phyloP scores from a whole-genome alignment of 108 stramenopile genomes.

The Conticribra guillardii region DNA sequence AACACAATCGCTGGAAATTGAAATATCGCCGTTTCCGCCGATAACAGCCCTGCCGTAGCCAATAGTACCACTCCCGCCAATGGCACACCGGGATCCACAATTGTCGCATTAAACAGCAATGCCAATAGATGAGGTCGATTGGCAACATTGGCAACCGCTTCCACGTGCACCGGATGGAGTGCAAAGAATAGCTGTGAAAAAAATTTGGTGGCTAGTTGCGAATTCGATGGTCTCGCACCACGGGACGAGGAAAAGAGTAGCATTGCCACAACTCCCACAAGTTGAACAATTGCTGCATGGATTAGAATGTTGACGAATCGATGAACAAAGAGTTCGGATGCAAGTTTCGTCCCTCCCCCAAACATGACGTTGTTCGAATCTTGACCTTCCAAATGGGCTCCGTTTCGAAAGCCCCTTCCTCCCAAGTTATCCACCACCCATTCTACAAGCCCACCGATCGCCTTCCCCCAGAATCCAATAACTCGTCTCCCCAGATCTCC shows the following conservation, averaged over 20 bases:
- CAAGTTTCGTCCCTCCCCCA: background rate
- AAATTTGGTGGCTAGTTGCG: constrained; percentile 21
- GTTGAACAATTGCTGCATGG: constrained; percentile 64
- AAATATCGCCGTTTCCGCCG: constrained; percentile 78
- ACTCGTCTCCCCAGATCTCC: constrained; percentile 12
- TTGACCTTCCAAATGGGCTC: too few species aligned
- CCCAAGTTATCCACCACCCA: constrained; percentile 1
- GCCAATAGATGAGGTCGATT: constrained; percentile 86
- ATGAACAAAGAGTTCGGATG: constrained; percentile 61
- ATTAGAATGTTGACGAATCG: constrained; percentile 73
- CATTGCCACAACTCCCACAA: constrained; percentile 58
- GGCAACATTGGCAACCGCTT: constrained; percentile 84
- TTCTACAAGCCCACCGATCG: background rate
- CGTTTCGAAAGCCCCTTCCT: background rate
- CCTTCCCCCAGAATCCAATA: constrained; percentile 5
- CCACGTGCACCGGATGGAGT: constrained; percentile 82
- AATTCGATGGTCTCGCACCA: background rate
- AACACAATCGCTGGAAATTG: constrained; percentile 62
- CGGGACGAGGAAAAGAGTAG: constrained; percentile 29
- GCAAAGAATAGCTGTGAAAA: constrained; percentile 64
- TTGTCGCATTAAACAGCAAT: constrained; percentile 44
- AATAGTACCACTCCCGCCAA: constrained; percentile 35
- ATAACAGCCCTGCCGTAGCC: constrained; percentile 56
- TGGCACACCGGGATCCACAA: constrained; percentile 47
- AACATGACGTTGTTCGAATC: too few species aligned